phyloP scores from a whole-genome alignment of 768 basidiomycete genomes.

The Suillus discolor region DNA sequence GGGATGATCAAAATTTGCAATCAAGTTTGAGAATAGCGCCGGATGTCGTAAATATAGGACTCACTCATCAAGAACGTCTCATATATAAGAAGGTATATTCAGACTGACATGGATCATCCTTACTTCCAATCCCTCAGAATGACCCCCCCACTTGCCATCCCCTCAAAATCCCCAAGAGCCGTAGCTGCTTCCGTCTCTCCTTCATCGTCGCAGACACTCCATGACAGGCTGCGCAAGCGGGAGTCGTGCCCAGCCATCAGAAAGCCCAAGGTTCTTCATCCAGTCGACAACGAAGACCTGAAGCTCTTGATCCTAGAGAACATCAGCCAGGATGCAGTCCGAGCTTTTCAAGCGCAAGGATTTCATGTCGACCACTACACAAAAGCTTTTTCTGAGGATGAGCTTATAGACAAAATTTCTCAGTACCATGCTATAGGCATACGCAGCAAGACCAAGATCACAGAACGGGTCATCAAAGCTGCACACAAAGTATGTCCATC shows the following conservation, averaged over 20 bases:
- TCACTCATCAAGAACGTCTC: conserved; percentile 1
- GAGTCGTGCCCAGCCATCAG: conserved; percentile 42
- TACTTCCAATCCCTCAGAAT: conserved; percentile 36
- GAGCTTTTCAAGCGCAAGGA: conserved; percentile 76
- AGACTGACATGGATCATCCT: conserved; percentile 16
- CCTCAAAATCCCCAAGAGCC: conserved; percentile 27
- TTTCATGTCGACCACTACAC: conserved; percentile 90
- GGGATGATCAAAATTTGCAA: conserved; percentile 10
- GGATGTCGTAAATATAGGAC: not conserved
- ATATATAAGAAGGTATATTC: conserved; percentile 15
- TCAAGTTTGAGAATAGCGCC: not conserved
- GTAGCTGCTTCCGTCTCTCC: conserved; percentile 62
- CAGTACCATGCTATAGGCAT: conserved; percentile 95
- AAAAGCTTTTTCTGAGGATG: conserved; percentile 89
- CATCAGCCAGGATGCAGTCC: conserved; percentile 89
- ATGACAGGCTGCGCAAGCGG: conserved; percentile 47
- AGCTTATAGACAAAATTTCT: conserved; percentile 82
- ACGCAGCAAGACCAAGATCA: conserved; percentile 97
- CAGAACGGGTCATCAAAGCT: conserved; percentile 83
- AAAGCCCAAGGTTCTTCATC: conserved; percentile 74
- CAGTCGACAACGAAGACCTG: conserved; percentile 79
- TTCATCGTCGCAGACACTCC: conserved; percentile 38
- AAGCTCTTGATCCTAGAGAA: conserved; percentile 91
- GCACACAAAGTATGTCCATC: conserved; percentile 69
- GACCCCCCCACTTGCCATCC: conserved; percentile 50